These are phyloP conservation scores for Raphidocelis subcapitata DNA, from an alignment of 139 green algal genomes.

Conservation along the genomic window DNA sequence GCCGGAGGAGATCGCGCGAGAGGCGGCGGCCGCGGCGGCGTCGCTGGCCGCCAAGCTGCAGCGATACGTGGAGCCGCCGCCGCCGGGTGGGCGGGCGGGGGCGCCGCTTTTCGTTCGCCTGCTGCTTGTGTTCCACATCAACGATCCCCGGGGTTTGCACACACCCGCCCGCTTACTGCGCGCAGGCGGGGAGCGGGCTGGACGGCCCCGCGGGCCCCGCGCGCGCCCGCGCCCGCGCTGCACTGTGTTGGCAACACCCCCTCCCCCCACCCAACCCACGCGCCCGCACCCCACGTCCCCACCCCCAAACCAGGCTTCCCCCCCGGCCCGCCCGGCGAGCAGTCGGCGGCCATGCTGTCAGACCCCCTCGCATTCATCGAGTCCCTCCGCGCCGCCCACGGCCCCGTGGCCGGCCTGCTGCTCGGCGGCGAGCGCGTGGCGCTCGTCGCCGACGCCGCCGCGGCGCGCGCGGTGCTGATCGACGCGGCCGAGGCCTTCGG, in stretches of 20 bases:
- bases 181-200: too few species aligned
- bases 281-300: neutral
- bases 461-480: conserved; percentile 41
- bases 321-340: conserved; percentile 64
- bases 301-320: conserved; percentile 30
- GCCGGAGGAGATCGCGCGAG: neutral
- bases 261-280: neutral
- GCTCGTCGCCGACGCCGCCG: conserved; percentile 55
- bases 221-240: neutral
- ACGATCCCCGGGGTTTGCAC: too few species aligned
- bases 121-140: too few species aligned
- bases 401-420: conserved; percentile 62
- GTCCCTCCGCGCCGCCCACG: conserved; percentile 31
- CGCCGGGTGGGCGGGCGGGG: too few species aligned
- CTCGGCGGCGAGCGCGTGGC: conserved; percentile 82
- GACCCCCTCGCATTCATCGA: conserved; percentile 72
- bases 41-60: too few species aligned
- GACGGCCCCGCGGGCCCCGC: too few species aligned
- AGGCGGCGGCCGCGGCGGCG: too few species aligned
- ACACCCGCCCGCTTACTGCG: too few species aligned
- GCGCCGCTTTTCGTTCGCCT: too few species aligned
- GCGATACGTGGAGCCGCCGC: too few species aligned
- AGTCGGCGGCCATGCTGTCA: conserved; percentile 53
- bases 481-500: conserved; percentile 38
- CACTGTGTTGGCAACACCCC: neutral